phyloP scores from a whole-genome alignment of 352 stramenopile genomes.

The Phytopythium montanum region DNA sequence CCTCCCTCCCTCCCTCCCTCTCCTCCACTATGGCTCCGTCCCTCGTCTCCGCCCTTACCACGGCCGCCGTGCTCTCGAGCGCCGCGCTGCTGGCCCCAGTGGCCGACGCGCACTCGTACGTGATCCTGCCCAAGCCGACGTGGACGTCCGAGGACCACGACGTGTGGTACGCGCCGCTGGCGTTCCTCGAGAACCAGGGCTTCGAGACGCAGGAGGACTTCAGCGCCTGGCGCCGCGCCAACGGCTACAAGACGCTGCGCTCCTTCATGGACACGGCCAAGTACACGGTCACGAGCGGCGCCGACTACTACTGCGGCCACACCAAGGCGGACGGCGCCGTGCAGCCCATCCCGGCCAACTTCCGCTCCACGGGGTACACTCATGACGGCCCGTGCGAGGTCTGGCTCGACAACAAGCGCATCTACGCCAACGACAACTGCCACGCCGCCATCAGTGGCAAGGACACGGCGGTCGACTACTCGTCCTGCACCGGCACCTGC shows the following conservation, averaged over 20 bases:
- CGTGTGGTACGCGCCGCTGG: conserved; percentile 36
- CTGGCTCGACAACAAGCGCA: conserved; percentile 36
- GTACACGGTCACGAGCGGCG: conserved; percentile 29
- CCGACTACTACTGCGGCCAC: conserved; percentile 33
- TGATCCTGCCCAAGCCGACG: conserved; percentile 32
- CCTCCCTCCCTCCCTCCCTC: no score
- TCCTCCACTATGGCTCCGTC: conserved; percentile 1
- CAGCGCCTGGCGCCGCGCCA: conserved; percentile 27
- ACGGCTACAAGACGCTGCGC: conserved; percentile 36
- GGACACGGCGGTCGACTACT: conserved; percentile 42
- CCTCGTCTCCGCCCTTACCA: conserved; percentile 17
- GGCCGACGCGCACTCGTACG: conserved; percentile 27
- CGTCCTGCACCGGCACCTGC: conserved; percentile 32
- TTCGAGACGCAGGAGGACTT: conserved; percentile 41
- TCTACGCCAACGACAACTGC: conserved; percentile 41
- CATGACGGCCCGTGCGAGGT: conserved; percentile 47
- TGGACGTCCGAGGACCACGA: conserved; percentile 30
- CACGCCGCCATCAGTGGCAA: conserved; percentile 24
- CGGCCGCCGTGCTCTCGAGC: conserved; percentile 17
- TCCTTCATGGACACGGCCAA: conserved; percentile 35
- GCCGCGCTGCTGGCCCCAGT: conserved; percentile 15
- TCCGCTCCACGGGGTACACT: conserved; percentile 44
- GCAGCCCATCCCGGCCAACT: conserved; percentile 29
- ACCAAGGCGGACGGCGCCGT: conserved; percentile 19
- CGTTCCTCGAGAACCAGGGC: conserved; percentile 44